These are phyloP conservation scores for Penicillium manginii DNA, from an alignment of 495 filamentous ascomycete genomes.

Conservation along the genomic window DNA sequence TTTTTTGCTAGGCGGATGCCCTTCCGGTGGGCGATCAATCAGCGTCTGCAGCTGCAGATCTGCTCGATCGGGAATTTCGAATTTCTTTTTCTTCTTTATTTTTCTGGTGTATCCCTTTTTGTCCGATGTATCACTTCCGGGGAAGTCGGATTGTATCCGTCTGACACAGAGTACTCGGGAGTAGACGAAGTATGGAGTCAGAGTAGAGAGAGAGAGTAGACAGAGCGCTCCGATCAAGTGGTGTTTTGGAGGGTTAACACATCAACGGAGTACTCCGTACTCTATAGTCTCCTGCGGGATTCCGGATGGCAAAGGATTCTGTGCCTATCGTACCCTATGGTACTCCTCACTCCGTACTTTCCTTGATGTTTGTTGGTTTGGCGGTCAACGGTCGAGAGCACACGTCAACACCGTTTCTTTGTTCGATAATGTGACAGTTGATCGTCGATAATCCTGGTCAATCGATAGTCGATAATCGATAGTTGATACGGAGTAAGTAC, in stretches of 20 bases:
- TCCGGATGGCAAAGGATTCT: neutral
- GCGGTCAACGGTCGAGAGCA: constrained; percentile 15
- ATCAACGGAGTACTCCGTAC: too few relatives aligned
- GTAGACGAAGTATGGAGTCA: too few relatives aligned
- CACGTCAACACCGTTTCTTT: constrained; percentile 27
- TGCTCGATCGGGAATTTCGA: constrained; percentile 9
- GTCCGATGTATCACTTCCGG: constrained; percentile 17
- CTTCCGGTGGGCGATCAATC: constrained; percentile 29
- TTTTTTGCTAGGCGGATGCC: constrained; percentile 15
- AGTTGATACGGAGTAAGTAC: neutral
- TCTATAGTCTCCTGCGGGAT: neutral
- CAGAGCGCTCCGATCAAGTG: too few relatives aligned
- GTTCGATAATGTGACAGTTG: neutral
- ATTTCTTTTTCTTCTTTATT: neutral
- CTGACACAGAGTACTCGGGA: constrained; percentile 6
- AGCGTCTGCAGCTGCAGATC: constrained; percentile 11
- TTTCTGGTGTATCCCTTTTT: neutral
- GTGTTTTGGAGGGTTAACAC: too few relatives aligned
- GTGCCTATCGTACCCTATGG: neutral
- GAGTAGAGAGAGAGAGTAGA: neutral
- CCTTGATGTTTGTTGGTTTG: constrained; percentile 4
- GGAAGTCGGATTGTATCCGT: constrained; percentile 16
- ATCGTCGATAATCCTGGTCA: neutral
- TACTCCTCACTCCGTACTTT: too few relatives aligned
- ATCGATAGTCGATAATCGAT: neutral